Base-by-base conservation (phyloP, 768 basidiomycete species). In the Tricholoma matsutake region DNA sequence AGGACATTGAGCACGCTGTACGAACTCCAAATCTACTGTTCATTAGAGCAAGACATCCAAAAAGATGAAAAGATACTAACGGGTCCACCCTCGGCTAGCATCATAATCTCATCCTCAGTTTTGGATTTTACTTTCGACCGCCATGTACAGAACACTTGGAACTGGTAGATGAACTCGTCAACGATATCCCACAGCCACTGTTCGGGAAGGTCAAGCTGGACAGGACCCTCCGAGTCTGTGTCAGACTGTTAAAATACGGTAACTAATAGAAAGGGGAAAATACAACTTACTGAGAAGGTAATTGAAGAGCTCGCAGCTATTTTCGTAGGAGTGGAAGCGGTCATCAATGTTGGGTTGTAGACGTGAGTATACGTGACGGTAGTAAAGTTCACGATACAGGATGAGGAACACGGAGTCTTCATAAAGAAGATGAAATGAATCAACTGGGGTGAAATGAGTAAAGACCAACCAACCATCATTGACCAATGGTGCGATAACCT, bases 171-270 rank as follows among this genome's bases (percentile, higher is more conserved):
- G 72, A 96, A 96, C 68, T 96, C 94, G 77, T 96, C 94, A 69
- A 96, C 88, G 73, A 96, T 95, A 69, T 96, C 94, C 94, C 96
- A 98, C 7, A 99, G 76, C 96, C 96, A 99, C 72, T 97, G 95
- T 61, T 96, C 93, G 0, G 96, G 96, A 22, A 99, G 86, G 63
- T 96, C 88, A 54, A 98, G 86, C n/a, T 87, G 75, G 0, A 98
- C 94, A 2, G 96, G 96, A 0, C 91, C 92, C 61, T 97, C 94
- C 10, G 94, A 96, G 74, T 98, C 94, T 25, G 22, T 94, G 66
- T 7, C 29, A 53, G 16, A 61, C 31, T 16, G 32, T 22, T 6
- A 32, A 61, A 7, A 45, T 35, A 5, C n/a, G n/a, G 28, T 35
- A 14, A 22, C 4, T 14, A 18, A 25, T 3, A 11, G 20, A 28